phyloP scores from a whole-genome alignment of 495 filamentous ascomycete genomes.

The Antarctomyces pellizariae region DNA sequence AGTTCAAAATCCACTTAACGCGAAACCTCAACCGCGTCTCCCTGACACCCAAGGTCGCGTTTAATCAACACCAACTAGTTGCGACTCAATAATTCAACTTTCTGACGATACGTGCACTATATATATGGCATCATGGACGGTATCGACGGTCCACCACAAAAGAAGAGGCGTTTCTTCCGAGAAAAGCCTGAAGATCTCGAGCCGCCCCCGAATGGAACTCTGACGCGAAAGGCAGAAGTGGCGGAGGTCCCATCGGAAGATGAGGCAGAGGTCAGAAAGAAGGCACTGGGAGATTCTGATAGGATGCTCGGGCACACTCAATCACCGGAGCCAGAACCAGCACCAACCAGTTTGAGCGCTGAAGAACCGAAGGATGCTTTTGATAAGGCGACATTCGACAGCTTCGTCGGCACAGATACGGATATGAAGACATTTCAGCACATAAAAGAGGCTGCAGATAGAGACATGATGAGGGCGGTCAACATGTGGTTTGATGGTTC shows the following conservation, averaged over 20 bases:
- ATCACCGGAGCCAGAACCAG: conserved; percentile 1
- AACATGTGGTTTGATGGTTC: conserved; percentile 89
- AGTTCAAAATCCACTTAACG: too few relatives aligned
- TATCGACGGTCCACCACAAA: conserved; percentile 43
- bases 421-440: conserved; percentile 22
- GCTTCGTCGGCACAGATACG: conserved; percentile 46
- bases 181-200: conserved; percentile 23
- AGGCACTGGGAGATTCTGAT: too few relatives aligned
- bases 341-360: neutral
- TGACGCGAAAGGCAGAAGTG: too few relatives aligned
- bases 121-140: too few relatives aligned
- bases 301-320: too few relatives aligned
- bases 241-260: too few relatives aligned
- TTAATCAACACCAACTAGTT: too few relatives aligned
- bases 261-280: too few relatives aligned
- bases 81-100: too few relatives aligned
- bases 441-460: conserved; percentile 32
- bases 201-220: conserved; percentile 3
- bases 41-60: too few relatives aligned
- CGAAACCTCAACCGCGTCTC: too few relatives aligned
- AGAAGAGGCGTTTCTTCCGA: conserved; percentile 64
- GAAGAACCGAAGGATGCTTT: conserved; percentile 18
- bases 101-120: too few relatives aligned
- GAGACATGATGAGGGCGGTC: conserved; percentile 41
- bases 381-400: conserved; percentile 42